Evolutionary conservation across 2,329 filamentous ascomycete genomes (phyloP).

Genomic region (Hortaea werneckii): DNA sequence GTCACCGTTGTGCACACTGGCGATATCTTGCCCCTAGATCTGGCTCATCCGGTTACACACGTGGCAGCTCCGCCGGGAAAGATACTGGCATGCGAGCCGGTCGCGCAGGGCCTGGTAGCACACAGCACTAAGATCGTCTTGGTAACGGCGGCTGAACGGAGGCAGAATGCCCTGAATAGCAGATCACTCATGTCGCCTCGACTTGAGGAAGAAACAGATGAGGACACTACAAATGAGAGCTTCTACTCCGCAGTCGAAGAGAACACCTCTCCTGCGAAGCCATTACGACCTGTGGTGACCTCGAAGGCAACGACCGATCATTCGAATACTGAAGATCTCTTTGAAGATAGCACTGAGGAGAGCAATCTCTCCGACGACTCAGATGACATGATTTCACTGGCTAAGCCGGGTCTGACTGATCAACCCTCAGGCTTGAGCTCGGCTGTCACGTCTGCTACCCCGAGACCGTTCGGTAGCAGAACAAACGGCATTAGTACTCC

Average conservation of each 20-base stretch:
- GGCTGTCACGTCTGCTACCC: conserved; percentile 69
- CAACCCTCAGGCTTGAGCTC: conserved; percentile 70
- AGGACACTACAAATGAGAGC: conserved; percentile 79
- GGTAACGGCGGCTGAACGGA: conserved; percentile 52
- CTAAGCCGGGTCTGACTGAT: conserved; percentile 67
- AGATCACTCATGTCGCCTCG: conserved; percentile 21
- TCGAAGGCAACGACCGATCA: conserved; percentile 29
- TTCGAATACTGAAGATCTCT: conserved; percentile 41
- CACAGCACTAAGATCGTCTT: conserved; percentile 76
- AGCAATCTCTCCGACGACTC: conserved; percentile 82
- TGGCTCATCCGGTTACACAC: conserved; percentile 80
- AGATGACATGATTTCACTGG: conserved; percentile 86
- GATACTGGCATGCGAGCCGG: conserved; percentile 87
- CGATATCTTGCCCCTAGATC: conserved; percentile 69
- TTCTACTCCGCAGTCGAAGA: conserved; percentile 92
- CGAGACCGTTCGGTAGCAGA: conserved; percentile 60
- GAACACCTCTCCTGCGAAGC: conserved; percentile 24
- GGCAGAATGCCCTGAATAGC: conserved; percentile 24
- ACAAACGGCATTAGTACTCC: conserved; percentile 70
- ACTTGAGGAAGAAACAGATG: conserved; percentile 34
- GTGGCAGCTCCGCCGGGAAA: conserved; percentile 73
- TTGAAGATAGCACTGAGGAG: conserved; percentile 55
- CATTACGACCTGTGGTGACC: conserved; percentile 28
- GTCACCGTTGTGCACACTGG: conserved; percentile 73
- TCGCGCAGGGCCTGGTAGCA: conserved; percentile 73